A percentile compares a stretch with the other conserved stretches of the same genome.
These are phyloP conservation scores for Phaeotremella skinneri DNA, from an alignment of 768 basidiomycete genomes.

Conservation along the genomic window DNA sequence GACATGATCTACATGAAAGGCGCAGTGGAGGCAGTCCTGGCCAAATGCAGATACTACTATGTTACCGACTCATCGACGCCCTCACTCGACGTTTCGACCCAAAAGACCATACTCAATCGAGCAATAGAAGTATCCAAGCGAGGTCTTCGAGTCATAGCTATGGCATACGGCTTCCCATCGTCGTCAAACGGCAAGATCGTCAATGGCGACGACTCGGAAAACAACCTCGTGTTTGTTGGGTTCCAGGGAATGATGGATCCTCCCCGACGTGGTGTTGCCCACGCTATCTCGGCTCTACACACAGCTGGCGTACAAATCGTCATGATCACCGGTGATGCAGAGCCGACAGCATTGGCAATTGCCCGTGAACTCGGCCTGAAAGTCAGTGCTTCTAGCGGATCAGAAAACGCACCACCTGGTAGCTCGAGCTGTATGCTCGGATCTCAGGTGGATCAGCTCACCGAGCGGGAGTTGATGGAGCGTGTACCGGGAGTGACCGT, in stretches of 20 bases:
- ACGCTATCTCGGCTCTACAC: slow-evolving; percentile 77
- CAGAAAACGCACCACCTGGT: slow-evolving; percentile 17
- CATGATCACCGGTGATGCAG: slow-evolving; percentile 97
- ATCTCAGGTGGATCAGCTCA: slow-evolving; percentile 79
- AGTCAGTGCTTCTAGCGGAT: slow-evolving; percentile 55
- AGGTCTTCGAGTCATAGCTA: slow-evolving; percentile 82
- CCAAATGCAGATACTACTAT: slow-evolving; percentile 83
- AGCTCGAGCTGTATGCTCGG: slow-evolving; percentile 64
- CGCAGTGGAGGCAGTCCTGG: slow-evolving; percentile 80
- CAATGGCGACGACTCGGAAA: slow-evolving; percentile 51
- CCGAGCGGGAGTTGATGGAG: slow-evolving; percentile 74
- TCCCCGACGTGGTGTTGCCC: slow-evolving; percentile 87
- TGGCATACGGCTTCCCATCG: slow-evolving; percentile 74
- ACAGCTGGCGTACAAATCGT: slow-evolving; percentile 89
- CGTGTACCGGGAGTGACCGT: slow-evolving; percentile 77
- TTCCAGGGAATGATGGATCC: slow-evolving; percentile 96
- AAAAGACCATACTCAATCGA: slow-evolving; percentile 65
- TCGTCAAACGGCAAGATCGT: slow-evolving; percentile 45
- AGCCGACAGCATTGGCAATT: slow-evolving; percentile 83
- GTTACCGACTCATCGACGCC: slow-evolving; percentile 87
- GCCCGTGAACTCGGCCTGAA: slow-evolving; percentile 79
- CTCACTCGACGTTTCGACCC: slow-evolving; percentile 66
- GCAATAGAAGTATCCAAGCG: slow-evolving; percentile 70
- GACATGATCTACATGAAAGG: slow-evolving; percentile 92
- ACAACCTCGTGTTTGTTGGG: slow-evolving; percentile 74